Evolutionary conservation across 108 stramenopile genomes (phyloP).

Genomic region (Epithemia pelagica): DNA sequence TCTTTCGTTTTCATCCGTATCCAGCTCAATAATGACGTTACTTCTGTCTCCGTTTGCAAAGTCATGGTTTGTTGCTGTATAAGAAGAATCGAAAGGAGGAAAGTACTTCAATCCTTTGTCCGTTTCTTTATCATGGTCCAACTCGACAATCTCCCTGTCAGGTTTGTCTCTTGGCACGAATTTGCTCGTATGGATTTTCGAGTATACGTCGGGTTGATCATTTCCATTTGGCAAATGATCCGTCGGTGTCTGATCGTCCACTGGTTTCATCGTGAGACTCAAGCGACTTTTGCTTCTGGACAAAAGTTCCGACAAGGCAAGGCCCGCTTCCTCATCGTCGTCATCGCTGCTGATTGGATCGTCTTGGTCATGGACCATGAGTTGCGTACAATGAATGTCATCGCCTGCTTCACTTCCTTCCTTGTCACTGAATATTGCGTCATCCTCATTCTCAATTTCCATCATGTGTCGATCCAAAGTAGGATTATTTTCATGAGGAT

Average conservation of each 20-base stretch:
- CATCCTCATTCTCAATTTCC: background rate
- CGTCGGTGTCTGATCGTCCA: background rate
- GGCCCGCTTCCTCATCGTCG: background rate
- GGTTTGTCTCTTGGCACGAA: too few relatives aligned
- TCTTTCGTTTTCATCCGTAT: background rate
- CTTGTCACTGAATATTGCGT: constrained; percentile 4
- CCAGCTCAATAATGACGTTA: background rate
- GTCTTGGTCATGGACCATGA: constrained; percentile 8
- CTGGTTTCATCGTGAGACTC: background rate
- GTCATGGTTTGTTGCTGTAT: too few relatives aligned
- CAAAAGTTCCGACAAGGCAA: background rate
- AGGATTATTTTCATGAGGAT: too few relatives aligned
- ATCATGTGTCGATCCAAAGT: too few relatives aligned
- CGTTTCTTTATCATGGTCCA: too few relatives aligned
- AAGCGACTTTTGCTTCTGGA: background rate
- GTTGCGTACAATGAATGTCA: constrained; percentile 27
- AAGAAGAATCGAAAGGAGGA: too few relatives aligned
- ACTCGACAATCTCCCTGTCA: too few relatives aligned
- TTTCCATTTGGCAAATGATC: too few relatives aligned
- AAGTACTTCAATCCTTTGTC: background rate
- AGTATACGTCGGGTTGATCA: background rate
- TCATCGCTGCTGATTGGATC: background rate
- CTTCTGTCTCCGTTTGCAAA: too few relatives aligned
- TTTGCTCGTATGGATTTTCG: too few relatives aligned
- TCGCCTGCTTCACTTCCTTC: constrained; percentile 22